Base-by-base conservation (phyloP, 192 early-diverging fungal species). In the Jimgerdemannia flammicorona region DNA sequence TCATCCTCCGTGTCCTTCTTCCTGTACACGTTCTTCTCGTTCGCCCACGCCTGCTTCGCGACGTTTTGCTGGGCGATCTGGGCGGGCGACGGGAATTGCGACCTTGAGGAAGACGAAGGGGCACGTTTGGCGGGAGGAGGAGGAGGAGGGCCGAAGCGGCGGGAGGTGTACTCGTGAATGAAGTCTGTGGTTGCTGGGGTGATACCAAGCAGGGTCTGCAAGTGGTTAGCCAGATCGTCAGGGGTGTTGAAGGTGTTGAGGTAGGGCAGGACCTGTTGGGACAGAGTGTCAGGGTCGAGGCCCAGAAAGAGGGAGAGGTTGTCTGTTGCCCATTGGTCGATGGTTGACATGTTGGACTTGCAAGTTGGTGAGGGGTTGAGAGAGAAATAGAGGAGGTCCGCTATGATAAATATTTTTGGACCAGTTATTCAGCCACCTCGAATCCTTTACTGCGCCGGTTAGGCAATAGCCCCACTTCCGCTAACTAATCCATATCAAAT, bases 301-400 rank as follows among this genome's bases (percentile, higher is more conserved):
- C 79, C 82, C 3, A 84, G 72, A 70, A 84, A 84, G 4, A 78
- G 44, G 43, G 63, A 66, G 64, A 84, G 66, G 43, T 84, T 81
- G 10, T 80, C 79, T 20, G 43, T 64, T 43, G 75, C 79, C 82
- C 82, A 84, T 64, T 64, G 68, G 43, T 79, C 73, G 8, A 81
- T 20, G 40, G 29, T 41, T 10, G 67, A 14, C 9, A 18, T 29
- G 29, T 29, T 41, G 9, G 67, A 68, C 67, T 29, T 29, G 29
- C 29, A 1, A 29, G 19, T 68, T 59, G 6, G 49, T 6, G 49
- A 14, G 49, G 8, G 49, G 14, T 59, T 59, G 14, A 14, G 49
- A 10, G 49, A 59, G 49, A 59, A 59, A 14, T 14, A 59, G 49
- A 59, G 49, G 49, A 59, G 49, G 6, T 59, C 8, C 49, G 14